Conservation (phyloP, 345 rosid species). For the Excoecaria cochinchinensis region DNA sequence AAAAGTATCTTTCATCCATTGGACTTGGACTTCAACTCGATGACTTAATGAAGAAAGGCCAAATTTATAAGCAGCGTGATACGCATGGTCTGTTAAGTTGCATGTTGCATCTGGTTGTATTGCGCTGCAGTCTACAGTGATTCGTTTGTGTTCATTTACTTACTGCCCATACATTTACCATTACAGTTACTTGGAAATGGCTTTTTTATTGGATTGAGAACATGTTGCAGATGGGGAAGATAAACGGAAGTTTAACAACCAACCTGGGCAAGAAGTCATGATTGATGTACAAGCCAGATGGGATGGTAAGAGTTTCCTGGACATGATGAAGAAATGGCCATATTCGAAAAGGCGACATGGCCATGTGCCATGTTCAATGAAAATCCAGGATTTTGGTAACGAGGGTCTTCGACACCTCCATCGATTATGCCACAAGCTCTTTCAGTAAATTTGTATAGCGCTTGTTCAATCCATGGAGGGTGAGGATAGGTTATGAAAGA, state of each 20-base stretch:
- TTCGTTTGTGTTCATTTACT: background rate
- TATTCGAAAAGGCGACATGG: background rate
- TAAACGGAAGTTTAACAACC: background rate
- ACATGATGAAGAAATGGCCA: background rate
- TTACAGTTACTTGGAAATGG: background rate
- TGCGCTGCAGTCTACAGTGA: background rate
- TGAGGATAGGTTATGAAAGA: background rate
- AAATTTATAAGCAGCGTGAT: too few relatives aligned
- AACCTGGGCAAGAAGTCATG: background rate
- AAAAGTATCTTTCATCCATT: background rate
- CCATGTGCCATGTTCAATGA: conserved; percentile 7
- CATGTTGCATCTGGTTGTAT: background rate
- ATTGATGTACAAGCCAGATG: conserved; percentile 13
- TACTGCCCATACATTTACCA: background rate
- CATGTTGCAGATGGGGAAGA: conserved; percentile 4
- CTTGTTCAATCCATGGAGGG: background rate
- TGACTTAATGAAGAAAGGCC: too few relatives aligned
- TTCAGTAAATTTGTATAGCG: conserved; percentile 9
- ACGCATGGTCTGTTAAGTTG: background rate
- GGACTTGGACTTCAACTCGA: too few relatives aligned
- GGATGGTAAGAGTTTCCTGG: background rate
- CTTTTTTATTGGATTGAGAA: conserved; percentile 9
- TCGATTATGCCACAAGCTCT: background rate
- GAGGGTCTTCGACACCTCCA: background rate
- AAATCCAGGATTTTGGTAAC: conserved; percentile 9